Evolutionary conservation across 108 stramenopile genomes (phyloP).

Genomic region (Parietichytrium sp.): DNA sequence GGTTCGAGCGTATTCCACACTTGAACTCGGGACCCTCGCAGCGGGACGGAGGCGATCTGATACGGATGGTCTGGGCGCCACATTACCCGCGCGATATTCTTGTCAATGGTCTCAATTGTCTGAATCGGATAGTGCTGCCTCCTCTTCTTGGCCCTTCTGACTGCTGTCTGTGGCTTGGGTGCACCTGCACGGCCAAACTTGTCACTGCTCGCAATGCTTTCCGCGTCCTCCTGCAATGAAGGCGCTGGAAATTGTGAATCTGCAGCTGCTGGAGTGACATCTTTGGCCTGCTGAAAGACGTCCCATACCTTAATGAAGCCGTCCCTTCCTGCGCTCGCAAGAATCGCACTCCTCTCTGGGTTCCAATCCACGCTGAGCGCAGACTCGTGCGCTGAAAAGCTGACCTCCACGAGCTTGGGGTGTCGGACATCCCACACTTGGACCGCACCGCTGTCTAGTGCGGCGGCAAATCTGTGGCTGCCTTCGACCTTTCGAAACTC

Average conservation of each 20-base stretch:
- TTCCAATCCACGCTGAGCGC: constrained; percentile 9
- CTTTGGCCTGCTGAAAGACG: too few relatives aligned
- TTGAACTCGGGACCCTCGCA: background rate
- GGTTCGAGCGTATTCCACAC: background rate
- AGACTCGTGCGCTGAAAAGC: background rate
- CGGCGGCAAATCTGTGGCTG: background rate
- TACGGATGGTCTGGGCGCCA: constrained; percentile 32
- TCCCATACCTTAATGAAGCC: constrained; percentile 21
- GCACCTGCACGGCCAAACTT: too few relatives aligned
- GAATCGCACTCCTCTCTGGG: background rate
- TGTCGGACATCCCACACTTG: constrained; percentile 28
- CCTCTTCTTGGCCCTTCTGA: too few relatives aligned
- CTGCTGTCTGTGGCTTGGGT: too few relatives aligned
- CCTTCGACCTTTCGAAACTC: background rate
- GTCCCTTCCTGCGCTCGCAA: constrained; percentile 13
- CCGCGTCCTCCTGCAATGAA: too few relatives aligned
- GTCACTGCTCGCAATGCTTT: too few relatives aligned
- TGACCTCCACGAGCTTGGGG: too few relatives aligned
- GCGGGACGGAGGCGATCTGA: background rate
- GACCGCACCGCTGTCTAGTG: background rate
- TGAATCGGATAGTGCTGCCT: too few relatives aligned
- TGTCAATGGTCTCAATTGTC: background rate
- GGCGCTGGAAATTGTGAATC: too few relatives aligned
- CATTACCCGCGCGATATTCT: background rate
- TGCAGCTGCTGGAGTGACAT: too few relatives aligned